phyloP scores from a whole-genome alignment of 805 yeast species.

The Limtongia smithiae region DNA sequence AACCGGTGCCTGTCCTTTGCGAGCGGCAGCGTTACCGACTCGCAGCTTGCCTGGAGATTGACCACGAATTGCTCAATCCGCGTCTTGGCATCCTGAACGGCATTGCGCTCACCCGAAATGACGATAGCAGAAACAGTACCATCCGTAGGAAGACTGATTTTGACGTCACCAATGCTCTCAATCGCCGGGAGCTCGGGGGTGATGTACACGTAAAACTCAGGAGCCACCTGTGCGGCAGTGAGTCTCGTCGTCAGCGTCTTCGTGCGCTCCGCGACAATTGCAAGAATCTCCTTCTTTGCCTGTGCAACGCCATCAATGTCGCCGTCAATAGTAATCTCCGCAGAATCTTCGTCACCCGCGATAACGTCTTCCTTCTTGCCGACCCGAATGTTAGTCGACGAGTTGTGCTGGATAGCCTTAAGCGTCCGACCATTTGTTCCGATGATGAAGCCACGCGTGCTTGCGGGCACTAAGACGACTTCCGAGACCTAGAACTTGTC shows the following conservation, averaged over 20 bases:
- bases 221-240: slow-evolving; percentile 17
- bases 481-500: slow-evolving; percentile 38
- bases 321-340: slow-evolving; percentile 69
- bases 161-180: slow-evolving; percentile 33
- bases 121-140: slow-evolving; percentile 42
- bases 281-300: slow-evolving; percentile 67
- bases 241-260: slow-evolving; percentile 28
- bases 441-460: slow-evolving; percentile 71
- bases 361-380: slow-evolving; percentile 36
- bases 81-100: slow-evolving; percentile 54
- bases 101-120: slow-evolving; percentile 69
- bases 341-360: slow-evolving; percentile 51
- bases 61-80: slow-evolving; percentile 47
- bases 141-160: slow-evolving; percentile 26
- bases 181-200: slow-evolving; percentile 38
- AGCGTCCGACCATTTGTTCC: slow-evolving; percentile 83
- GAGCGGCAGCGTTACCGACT: no score
- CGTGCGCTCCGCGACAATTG: slow-evolving; percentile 60
- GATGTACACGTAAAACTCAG: slow-evolving; percentile 35
- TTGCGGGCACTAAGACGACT: slow-evolving; percentile 67
- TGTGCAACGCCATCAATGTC: slow-evolving; percentile 75
- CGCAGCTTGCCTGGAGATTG: background rate
- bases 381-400: slow-evolving; percentile 69
- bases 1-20: slow-evolving; percentile 54
- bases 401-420: slow-evolving; percentile 68